These are phyloP conservation scores for Evernia prunastri DNA, from an alignment of 495 filamentous ascomycete species.

Conservation along the genomic window DNA sequence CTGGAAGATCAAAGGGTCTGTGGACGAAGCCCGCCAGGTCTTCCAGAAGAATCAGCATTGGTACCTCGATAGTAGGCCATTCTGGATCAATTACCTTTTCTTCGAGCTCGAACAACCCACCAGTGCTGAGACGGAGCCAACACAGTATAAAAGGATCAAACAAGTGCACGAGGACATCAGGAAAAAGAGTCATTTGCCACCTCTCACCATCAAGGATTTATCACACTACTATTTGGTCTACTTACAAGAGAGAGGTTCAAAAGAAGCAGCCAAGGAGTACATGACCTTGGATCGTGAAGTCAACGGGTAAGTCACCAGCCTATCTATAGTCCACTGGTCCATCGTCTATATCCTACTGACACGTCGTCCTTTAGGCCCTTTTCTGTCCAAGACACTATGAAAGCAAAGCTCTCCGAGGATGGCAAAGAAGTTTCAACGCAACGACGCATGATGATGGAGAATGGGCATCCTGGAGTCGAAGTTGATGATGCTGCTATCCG, in stretches of 20 bases:
- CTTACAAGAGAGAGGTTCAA: slow-evolving; percentile 75
- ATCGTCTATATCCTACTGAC: neutral
- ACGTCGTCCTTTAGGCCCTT: slow-evolving; percentile 36
- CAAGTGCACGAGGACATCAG: slow-evolving; percentile 73
- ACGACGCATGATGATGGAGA: slow-evolving; percentile 47
- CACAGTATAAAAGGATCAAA: slow-evolving; percentile 68
- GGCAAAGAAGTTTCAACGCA: slow-evolving; percentile 43
- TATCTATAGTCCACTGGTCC: neutral
- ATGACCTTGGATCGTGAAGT: slow-evolving; percentile 77
- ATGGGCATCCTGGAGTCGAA: slow-evolving; percentile 50
- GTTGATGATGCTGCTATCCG: slow-evolving; percentile 57
- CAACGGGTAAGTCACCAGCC: slow-evolving; percentile 54
- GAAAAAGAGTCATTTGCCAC: slow-evolving; percentile 63
- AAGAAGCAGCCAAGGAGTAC: slow-evolving; percentile 80
- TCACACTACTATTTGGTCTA: slow-evolving; percentile 76
- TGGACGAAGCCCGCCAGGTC: slow-evolving; percentile 78
- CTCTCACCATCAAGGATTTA: slow-evolving; percentile 65
- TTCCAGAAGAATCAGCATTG: slow-evolving; percentile 77
- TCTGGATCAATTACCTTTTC: slow-evolving; percentile 84
- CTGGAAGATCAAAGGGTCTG: slow-evolving; percentile 83
- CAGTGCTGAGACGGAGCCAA: slow-evolving; percentile 52
- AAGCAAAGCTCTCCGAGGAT: slow-evolving; percentile 45
- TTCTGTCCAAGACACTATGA: slow-evolving; percentile 41
- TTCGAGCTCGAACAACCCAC: slow-evolving; percentile 90
- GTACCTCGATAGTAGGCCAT: slow-evolving; percentile 80